Conservation (phyloP, 2,329 filamentous ascomycete species). For the Apiospora aurea region DNA sequence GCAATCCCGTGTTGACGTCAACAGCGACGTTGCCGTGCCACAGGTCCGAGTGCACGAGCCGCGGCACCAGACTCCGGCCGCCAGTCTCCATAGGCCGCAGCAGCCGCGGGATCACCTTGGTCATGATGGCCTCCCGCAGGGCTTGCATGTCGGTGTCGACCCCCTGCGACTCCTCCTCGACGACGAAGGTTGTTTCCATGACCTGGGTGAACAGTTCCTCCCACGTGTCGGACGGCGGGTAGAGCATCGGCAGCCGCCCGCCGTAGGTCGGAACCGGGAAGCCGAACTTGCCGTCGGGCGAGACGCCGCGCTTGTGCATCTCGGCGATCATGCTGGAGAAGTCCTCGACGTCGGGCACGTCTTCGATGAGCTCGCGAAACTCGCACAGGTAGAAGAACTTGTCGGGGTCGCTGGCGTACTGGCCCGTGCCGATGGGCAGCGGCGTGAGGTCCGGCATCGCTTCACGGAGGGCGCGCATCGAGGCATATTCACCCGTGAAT, state of each 20-base stretch:
- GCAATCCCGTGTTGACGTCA: background rate
- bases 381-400: conserved; percentile 43
- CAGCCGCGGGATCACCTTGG: conserved; percentile 39
- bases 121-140: conserved; percentile 26
- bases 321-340: conserved; percentile 28
- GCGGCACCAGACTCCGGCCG: conserved; percentile 38
- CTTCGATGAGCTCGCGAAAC: conserved; percentile 27
- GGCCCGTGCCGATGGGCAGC: conserved; percentile 32
- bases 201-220: conserved; percentile 33
- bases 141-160: conserved; percentile 26
- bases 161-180: conserved; percentile 30
- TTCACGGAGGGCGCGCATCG: conserved; percentile 28
- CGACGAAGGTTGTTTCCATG: conserved; percentile 28
- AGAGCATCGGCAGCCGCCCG: conserved; percentile 30
- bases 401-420: conserved; percentile 38
- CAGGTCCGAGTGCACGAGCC: conserved; percentile 41
- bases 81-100: conserved; percentile 42
- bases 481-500: conserved; percentile 27
- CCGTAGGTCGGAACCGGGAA: conserved; percentile 33
- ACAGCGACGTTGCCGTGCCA: conserved; percentile 40
- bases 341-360: conserved; percentile 26
- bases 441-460: conserved; percentile 30
- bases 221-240: conserved; percentile 32
- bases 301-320: conserved; percentile 29
- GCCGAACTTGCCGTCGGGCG: conserved; percentile 35